Evolutionary conservation across 2,329 filamentous ascomycete species (phyloP).

Genomic region (Stachybotrys echinatus): DNA sequence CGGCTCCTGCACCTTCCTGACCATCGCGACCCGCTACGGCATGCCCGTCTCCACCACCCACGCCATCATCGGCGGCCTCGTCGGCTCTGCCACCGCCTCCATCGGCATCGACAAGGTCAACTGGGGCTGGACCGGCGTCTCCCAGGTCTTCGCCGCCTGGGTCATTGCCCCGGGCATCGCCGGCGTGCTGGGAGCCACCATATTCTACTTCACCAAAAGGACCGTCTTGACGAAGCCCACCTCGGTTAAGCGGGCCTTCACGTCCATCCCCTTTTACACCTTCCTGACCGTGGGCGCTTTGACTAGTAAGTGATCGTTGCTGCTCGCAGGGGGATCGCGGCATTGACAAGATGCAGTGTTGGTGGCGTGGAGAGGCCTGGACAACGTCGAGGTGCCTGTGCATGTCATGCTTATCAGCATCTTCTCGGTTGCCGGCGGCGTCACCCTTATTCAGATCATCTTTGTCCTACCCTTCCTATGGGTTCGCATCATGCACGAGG

Average conservation of each 20-base stretch:
- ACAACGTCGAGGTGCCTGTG: slow-evolving; percentile 14
- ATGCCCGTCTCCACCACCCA: slow-evolving; percentile 51
- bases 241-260: slow-evolving; percentile 26
- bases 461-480: slow-evolving; percentile 51
- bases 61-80: slow-evolving; percentile 39
- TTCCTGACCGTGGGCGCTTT: slow-evolving; percentile 29
- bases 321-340: not conserved
- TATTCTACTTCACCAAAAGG: slow-evolving; percentile 29
- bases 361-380: slow-evolving; percentile 40
- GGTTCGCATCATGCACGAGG: slow-evolving; percentile 42
- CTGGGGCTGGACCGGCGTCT: slow-evolving; percentile 30
- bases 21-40: slow-evolving; percentile 43
- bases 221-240: slow-evolving; percentile 19
- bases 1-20: slow-evolving; percentile 46
- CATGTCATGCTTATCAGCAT: slow-evolving; percentile 26
- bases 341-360: slow-evolving; percentile 37
- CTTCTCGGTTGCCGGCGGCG: slow-evolving; percentile 36
- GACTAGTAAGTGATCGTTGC: slow-evolving; percentile 23
- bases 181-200: slow-evolving; percentile 20
- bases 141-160: slow-evolving; percentile 33
- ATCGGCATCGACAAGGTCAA: slow-evolving; percentile 29
- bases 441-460: slow-evolving; percentile 32
- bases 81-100: slow-evolving; percentile 28
- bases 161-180: slow-evolving; percentile 27
- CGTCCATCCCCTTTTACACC: slow-evolving; percentile 30